phyloP scores from a whole-genome alignment of 192 early-diverging fungal genomes.

The Blastocladiella britannica region DNA sequence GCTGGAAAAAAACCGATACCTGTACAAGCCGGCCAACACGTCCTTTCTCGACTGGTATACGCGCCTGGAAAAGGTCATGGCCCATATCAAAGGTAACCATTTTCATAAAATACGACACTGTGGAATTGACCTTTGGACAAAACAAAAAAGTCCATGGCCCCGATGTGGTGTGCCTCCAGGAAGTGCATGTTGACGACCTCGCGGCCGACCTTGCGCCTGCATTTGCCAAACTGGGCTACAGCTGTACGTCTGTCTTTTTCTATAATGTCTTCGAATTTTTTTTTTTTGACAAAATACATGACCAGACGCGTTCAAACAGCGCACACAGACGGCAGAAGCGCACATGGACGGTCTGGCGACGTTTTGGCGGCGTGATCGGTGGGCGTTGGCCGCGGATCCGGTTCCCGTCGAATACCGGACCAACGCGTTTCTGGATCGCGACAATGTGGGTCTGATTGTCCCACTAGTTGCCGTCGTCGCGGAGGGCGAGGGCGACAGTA shows the following conservation, averaged over 20 bases:
- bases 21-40: too few relatives aligned
- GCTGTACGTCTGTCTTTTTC: too few relatives aligned
- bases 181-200: background rate
- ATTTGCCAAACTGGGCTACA: background rate
- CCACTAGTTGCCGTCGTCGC: too few relatives aligned
- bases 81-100: too few relatives aligned
- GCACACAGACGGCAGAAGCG: background rate
- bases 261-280: too few relatives aligned
- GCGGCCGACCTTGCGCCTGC: background rate
- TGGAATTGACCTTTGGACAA: too few relatives aligned
- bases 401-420: background rate
- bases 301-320: background rate
- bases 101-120: too few relatives aligned
- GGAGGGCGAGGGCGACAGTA: too few relatives aligned
- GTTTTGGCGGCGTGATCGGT: background rate
- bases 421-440: background rate
- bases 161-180: background rate
- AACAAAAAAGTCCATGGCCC: too few relatives aligned
- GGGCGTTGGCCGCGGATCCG: background rate
- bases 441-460: background rate
- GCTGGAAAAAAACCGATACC: background rate
- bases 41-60: too few relatives aligned
- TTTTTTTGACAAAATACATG: too few relatives aligned
- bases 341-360: background rate
- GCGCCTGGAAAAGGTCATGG: too few relatives aligned